These are phyloP conservation scores for Pseudogymnoascus verrucosus DNA, from an alignment of 2,329 filamentous ascomycete genomes.

Conservation along the genomic window DNA sequence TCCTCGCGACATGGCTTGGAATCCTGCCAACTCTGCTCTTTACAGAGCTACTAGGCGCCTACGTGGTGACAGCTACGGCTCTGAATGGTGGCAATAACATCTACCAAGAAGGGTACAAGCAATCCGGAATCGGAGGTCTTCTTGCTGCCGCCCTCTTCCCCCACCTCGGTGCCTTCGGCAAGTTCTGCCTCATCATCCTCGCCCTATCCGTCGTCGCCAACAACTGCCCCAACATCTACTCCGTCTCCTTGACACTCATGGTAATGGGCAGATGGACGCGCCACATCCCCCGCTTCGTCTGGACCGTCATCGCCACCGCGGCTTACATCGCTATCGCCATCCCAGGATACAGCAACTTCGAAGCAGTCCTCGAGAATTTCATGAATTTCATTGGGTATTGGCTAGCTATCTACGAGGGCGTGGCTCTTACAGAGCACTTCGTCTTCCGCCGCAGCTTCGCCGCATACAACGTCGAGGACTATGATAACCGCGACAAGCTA, in stretches of 20 bases:
- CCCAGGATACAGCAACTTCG: conserved; percentile 59
- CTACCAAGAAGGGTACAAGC: conserved; percentile 47
- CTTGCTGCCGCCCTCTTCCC: conserved; percentile 57
- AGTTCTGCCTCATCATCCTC: conserved; percentile 62
- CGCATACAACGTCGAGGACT: conserved; percentile 52
- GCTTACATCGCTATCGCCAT: conserved; percentile 63
- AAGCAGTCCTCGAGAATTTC: conserved; percentile 58
- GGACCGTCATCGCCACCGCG: conserved; percentile 53
- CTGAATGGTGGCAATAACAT: conserved; percentile 44
- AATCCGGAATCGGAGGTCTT: conserved; percentile 57
- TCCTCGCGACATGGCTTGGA: conserved; percentile 60
- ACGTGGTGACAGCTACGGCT: conserved; percentile 56
- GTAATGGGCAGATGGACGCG: conserved; percentile 52
- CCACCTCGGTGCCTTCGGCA: conserved; percentile 58
- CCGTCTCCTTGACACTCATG: conserved; percentile 58
- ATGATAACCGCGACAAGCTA: conserved; percentile 48
- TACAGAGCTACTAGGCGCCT: conserved; percentile 64
- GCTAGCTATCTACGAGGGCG: conserved; percentile 65
- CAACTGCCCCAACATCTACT: conserved; percentile 68
- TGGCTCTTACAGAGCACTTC: conserved; percentile 59
- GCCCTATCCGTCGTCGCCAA: conserved; percentile 61
- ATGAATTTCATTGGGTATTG: conserved; percentile 65
- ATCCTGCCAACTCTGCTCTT: conserved; percentile 66
- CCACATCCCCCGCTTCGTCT: conserved; percentile 58
- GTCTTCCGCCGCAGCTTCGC: conserved; percentile 54